These are phyloP conservation scores for Pittosporum tobira DNA, from an alignment of 129 eudicot genomes.

Conservation along the genomic window DNA sequence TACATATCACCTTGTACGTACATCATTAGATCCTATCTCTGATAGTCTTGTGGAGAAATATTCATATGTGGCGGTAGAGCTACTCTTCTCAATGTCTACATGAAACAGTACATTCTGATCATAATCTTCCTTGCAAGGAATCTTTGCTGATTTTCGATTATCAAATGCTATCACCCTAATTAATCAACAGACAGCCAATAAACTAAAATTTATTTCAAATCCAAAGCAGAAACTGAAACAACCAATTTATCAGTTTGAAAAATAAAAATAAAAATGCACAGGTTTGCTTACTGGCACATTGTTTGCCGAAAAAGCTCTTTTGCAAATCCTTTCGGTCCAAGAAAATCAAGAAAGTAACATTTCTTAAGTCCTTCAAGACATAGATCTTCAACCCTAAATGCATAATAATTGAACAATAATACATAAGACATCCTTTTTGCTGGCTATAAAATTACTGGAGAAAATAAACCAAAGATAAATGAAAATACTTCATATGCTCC, in stretches of 20 bases:
- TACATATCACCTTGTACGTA: conserved; percentile 19
- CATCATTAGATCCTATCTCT: conserved; percentile 27
- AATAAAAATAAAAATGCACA: background rate
- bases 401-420: background rate
- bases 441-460: background rate
- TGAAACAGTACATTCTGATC: conserved; percentile 36
- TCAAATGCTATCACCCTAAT: conserved; percentile 75
- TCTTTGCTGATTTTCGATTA: conserved; percentile 49
- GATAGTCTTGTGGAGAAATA: conserved; percentile 48
- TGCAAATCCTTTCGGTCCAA: conserved; percentile 75
- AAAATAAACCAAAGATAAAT: conserved; percentile 2
- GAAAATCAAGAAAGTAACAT: conserved; percentile 77
- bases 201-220: background rate
- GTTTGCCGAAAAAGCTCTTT: conserved; percentile 48
- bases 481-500: conserved; percentile 13
- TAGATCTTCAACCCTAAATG: conserved; percentile 53
- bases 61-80: conserved; percentile 69
- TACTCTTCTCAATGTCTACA: conserved; percentile 56
- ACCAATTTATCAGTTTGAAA: background rate
- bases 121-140: conserved; percentile 31
- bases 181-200: conserved; percentile 5
- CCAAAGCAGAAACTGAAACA: no score
- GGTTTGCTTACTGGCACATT: conserved; percentile 53
- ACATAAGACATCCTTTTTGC: background rate
- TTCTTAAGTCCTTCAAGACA: conserved; percentile 61